A percentile compares a stretch with the other conserved stretches of the same genome.
Conservation (phyloP, 2,329 filamentous ascomycete species). For the Penicillium sclerotigenum region DNA sequence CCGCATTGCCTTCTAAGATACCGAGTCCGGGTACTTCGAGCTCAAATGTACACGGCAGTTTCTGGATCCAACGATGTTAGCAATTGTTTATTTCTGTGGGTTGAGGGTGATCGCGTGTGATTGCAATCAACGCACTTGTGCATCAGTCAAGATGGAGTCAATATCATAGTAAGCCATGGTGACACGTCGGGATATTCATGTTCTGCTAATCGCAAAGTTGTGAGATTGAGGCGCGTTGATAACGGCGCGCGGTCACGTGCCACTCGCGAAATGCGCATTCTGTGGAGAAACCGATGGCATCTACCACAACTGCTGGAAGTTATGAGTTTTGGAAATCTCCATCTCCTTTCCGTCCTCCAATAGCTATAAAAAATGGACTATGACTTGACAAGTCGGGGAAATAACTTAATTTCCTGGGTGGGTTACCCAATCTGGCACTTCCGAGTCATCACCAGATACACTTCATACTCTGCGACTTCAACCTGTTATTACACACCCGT, state of each 20-base stretch:
- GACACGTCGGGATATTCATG: constrained; percentile 8
- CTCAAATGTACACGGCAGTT: constrained; percentile 94
- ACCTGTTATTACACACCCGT: no score
- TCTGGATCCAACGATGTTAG: constrained; percentile 51
- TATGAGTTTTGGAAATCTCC: neutral
- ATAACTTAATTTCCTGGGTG: no score
- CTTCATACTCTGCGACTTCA: no score
- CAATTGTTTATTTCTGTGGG: neutral
- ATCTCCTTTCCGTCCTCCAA: neutral
- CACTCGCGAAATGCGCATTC: neutral
- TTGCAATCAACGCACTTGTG: constrained; percentile 32
- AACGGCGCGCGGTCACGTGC: constrained; percentile 16
- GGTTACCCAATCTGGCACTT: neutral
- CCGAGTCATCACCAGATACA: no score
- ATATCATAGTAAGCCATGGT: constrained; percentile 48
- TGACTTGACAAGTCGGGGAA: no score
- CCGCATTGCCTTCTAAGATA: constrained; percentile 81
- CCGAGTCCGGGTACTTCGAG: constrained; percentile 83
- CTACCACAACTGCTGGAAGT: neutral
- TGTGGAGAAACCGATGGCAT: neutral
- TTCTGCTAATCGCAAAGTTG: constrained; percentile 6
- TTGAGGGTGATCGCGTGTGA: neutral
- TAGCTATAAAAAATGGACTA: neutral
- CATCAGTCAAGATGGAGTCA: constrained; percentile 48
- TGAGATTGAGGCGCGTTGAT: constrained; percentile 10